Percentiles rank a stretch among this genome's conserved stretches.
Conservation (phyloP, 169 alveolate genomes). For the Plasmodium berghei region DNA sequence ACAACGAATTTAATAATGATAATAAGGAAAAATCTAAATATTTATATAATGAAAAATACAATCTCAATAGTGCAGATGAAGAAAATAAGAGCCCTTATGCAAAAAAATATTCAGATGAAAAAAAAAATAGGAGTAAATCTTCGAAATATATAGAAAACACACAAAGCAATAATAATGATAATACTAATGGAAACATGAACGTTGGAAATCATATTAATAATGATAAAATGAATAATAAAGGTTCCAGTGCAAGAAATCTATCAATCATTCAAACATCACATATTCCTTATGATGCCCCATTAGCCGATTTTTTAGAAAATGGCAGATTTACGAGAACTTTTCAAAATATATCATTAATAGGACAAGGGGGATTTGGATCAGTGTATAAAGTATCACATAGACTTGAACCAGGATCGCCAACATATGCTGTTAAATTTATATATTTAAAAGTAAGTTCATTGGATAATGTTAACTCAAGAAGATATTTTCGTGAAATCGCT, state of each 20-base stretch:
- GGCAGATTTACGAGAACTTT: constrained; percentile 90
- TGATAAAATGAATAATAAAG: constrained; percentile 39
- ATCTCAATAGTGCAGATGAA: constrained; percentile 7
- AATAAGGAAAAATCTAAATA: not conserved
- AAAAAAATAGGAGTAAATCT: constrained; percentile 20
- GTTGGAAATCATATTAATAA: not conserved
- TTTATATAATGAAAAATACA: constrained; percentile 1
- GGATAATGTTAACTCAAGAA: constrained; percentile 87
- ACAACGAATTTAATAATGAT: constrained; percentile 2
- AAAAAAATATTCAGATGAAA: constrained; percentile 28
- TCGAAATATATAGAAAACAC: constrained; percentile 13
- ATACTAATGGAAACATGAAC: constrained; percentile 16
- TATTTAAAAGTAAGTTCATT: constrained; percentile 85
- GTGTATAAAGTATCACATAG: constrained; percentile 91
- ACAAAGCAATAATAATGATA: constrained; percentile 14
- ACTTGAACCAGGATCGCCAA: constrained; percentile 91
- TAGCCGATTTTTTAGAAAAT: constrained; percentile 86
- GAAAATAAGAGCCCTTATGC: constrained; percentile 9
- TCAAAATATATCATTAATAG: constrained; percentile 87
- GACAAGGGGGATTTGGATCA: constrained; percentile 93
- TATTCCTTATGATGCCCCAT: constrained; percentile 74
- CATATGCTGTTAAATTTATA: constrained; percentile 91
- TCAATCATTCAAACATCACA: constrained; percentile 43
- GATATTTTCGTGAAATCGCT: constrained; percentile 92
- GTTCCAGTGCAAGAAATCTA: constrained; percentile 49